A percentile compares a stretch with the other conserved stretches of the same genome.
Evolutionary conservation across 768 basidiomycete species (phyloP).

Genomic region (Solioccasus polychromus): DNA sequence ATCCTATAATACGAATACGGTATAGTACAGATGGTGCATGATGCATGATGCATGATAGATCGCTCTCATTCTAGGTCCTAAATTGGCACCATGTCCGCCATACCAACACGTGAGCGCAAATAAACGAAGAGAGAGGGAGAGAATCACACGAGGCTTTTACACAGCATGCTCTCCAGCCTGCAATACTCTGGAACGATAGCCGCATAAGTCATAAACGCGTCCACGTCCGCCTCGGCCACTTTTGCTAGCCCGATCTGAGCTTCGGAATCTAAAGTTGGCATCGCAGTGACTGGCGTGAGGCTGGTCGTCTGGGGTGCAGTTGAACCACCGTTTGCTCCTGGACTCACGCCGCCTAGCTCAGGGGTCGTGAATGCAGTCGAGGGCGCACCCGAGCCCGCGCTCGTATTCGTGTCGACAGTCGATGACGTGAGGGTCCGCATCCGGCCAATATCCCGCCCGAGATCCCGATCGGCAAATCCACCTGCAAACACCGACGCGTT

Average conservation of each 20-base stretch:
- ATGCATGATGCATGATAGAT: too few relatives aligned
- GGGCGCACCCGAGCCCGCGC: conserved; percentile 37
- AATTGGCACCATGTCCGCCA: too few relatives aligned
- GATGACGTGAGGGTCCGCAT: conserved; percentile 57
- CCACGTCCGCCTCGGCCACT: conserved; percentile 79
- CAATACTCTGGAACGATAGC: conserved; percentile 83
- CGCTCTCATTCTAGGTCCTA: too few relatives aligned
- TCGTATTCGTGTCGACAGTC: conserved; percentile 34
- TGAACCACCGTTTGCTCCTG: conserved; percentile 31
- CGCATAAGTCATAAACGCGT: conserved; percentile 84
- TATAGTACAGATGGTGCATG: conserved; percentile 10
- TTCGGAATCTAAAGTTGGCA: conserved; percentile 71
- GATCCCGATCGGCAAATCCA: conserved; percentile 41
- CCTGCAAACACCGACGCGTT: conserved; percentile 32
- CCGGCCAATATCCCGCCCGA: conserved; percentile 37
- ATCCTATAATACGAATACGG: conserved; percentile 15
- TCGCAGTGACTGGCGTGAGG: conserved; percentile 66
- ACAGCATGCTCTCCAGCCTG: conserved; percentile 74
- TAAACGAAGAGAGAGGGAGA: too few relatives aligned
- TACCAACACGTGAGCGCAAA: too few relatives aligned
- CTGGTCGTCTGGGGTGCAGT: conserved; percentile 48
- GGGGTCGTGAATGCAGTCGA: conserved; percentile 62
- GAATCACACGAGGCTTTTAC: conserved; percentile 52
- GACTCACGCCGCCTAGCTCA: conserved; percentile 43
- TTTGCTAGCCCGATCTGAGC: conserved; percentile 74